Percentiles rank a stretch among this genome's conserved stretches.
Evolutionary conservation across 768 basidiomycete species (phyloP).

Genomic region (Postia placenta): DNA sequence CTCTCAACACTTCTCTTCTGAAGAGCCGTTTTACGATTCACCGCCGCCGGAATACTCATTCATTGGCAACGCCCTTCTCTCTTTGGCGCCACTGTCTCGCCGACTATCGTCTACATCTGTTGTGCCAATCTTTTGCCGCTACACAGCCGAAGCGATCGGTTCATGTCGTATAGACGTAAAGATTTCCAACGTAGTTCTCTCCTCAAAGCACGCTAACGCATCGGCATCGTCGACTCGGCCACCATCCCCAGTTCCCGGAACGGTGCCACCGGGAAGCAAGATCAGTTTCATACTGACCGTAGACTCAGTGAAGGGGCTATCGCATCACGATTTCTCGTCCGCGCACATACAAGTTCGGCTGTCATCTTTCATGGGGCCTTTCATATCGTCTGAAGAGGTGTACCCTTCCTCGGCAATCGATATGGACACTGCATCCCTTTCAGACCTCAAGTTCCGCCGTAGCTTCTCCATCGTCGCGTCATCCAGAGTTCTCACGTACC

Average conservation of each 20-base stretch:
- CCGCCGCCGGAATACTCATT: slow-evolving; percentile 89
- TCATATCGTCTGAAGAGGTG: slow-evolving; percentile 68
- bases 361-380: slow-evolving; percentile 78
- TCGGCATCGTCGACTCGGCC: slow-evolving; percentile 67
- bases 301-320: slow-evolving; percentile 84
- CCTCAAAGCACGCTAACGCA: slow-evolving; percentile 52
- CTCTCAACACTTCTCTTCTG: slow-evolving; percentile 88
- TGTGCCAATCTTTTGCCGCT: slow-evolving; percentile 88
- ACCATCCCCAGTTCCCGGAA: slow-evolving; percentile 65
- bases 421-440: slow-evolving; percentile 61
- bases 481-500: slow-evolving; percentile 62
- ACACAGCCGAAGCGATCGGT: slow-evolving; percentile 93
- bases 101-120: slow-evolving; percentile 67
- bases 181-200: slow-evolving; percentile 62
- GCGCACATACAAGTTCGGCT: slow-evolving; percentile 86
- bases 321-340: slow-evolving; percentile 82
- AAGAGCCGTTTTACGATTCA: slow-evolving; percentile 89
- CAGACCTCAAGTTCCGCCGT: slow-evolving; percentile 79
- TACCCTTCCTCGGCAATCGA: slow-evolving; percentile 74
- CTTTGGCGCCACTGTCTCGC: slow-evolving; percentile 75
- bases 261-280: slow-evolving; percentile 70
- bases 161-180: slow-evolving; percentile 86
- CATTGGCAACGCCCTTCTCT: slow-evolving; percentile 81
- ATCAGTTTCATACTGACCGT: slow-evolving; percentile 80
- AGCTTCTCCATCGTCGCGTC: slow-evolving; percentile 76